Evolutionary conservation across 805 yeast species (phyloP).

Genomic region (Yarrowia sp.): DNA sequence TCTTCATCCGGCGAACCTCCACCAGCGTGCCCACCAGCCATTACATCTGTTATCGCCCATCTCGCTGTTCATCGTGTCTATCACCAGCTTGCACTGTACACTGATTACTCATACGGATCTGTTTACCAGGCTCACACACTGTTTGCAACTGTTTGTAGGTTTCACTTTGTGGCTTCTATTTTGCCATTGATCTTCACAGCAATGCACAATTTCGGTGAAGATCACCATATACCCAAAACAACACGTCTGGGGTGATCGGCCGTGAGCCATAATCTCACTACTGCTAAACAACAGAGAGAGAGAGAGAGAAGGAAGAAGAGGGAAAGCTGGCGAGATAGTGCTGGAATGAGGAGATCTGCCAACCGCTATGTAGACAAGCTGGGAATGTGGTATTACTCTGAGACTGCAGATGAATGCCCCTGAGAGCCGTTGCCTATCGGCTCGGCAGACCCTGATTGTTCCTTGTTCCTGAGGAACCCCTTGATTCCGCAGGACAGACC

Average conservation of each 20-base stretch:
- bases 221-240: conserved; percentile 26
- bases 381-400: conserved; percentile 1
- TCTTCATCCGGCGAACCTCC: background rate
- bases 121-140: background rate
- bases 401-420: background rate
- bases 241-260: conserved; percentile 37
- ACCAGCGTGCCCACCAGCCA: conserved; percentile 1
- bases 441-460: background rate
- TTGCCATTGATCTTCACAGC: conserved; percentile 21
- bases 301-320: background rate
- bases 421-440: background rate
- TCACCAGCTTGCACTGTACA: conserved; percentile 2
- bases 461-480: conserved; percentile 19
- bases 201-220: conserved; percentile 25
- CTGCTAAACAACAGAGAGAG: background rate
- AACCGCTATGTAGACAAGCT: background rate
- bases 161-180: conserved; percentile 18
- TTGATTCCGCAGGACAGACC: background rate
- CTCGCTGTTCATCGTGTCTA: conserved; percentile 3
- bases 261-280: conserved; percentile 23
- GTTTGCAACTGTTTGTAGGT: background rate
- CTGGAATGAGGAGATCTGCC: conserved; percentile 24
- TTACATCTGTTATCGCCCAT: background rate
- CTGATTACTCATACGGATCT: background rate
- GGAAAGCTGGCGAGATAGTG: background rate